Evolutionary conservation across 257 asterid species (phyloP), one percentile per base, ranked within the genome.

Genomic region (Henckelia pumila): DNA sequence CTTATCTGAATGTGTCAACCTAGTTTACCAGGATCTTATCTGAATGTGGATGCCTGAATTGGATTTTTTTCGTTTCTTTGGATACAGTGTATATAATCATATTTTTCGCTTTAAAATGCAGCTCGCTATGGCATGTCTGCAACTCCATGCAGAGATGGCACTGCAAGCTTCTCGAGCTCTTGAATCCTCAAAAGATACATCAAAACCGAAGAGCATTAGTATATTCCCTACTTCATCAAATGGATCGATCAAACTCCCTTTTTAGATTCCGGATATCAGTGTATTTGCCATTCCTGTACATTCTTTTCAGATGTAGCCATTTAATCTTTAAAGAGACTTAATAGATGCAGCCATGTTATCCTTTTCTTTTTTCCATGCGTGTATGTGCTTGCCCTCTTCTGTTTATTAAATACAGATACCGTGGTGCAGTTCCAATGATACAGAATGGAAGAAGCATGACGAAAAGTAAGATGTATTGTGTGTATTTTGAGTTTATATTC

Each of bases 41-140:
- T 26, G 30, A 50, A 26, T 19, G 20, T 30, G 68, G 21, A 33
- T 30, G 33, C 55, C 30, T 57, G 19, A 17, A 16, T 50, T 16
- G 17, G n/a, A 26, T 40, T 63, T 24, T 35, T 19, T 28, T 63
- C 17, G 33, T 24, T 63, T 32, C 29, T 52, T 21, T 7, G 49
- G 17, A 35, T 53, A 20, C 25, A 11, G n/a, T 20, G 57, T 30
- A 62, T 47, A 30, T 65, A 28, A 59, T 49, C 53, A 58, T 66
- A n/a, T 56, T 19, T 56, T 64, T 22, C 47, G 30, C 59, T 71
- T 61, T 66, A 30, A 55, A 23, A 29, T 78, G 85, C 89, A 93
- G 99, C 88, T 94, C 66, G 95, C 96, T 5, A 79, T 87, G 89
- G 81, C 84, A 64, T 94, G 99, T 73, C 87, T 91, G 72, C 95